phyloP scores from a whole-genome alignment of 768 basidiomycete species.

The Pleurotus sapidus region DNA sequence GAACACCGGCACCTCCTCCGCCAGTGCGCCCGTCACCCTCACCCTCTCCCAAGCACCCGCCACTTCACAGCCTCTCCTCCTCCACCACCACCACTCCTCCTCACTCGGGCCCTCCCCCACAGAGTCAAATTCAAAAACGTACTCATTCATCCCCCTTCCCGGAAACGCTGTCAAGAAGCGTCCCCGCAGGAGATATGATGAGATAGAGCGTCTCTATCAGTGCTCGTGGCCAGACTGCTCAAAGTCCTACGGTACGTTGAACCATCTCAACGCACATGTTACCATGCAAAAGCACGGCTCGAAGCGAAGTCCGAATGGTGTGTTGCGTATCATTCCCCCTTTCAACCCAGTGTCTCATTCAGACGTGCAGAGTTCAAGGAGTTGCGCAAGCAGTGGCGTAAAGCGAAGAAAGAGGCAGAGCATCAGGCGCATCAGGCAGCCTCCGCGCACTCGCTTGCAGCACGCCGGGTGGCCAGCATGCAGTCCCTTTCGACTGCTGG shows the following conservation, averaged over 20 bases:
- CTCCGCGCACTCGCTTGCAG: slow-evolving; percentile 8
- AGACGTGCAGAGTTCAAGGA: slow-evolving; percentile 90
- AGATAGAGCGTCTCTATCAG: slow-evolving; percentile 91
- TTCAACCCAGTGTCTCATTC: slow-evolving; percentile 10
- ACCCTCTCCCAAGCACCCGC: slow-evolving; percentile 14
- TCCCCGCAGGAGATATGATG: slow-evolving; percentile 85
- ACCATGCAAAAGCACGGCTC: slow-evolving; percentile 96
- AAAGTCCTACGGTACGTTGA: slow-evolving; percentile 91
- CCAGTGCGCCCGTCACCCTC: slow-evolving; percentile 30
- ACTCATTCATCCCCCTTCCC: slow-evolving; percentile 78
- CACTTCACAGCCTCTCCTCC: slow-evolving; percentile 19
- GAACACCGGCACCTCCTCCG: slow-evolving; percentile 60
- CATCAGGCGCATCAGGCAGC: slow-evolving; percentile 4
- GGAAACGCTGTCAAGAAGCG: slow-evolving; percentile 82
- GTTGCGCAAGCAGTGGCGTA: slow-evolving; percentile 93
- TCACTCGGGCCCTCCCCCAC: slow-evolving; percentile 22
- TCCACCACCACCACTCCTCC: slow-evolving; percentile 19
- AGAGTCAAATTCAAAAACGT: slow-evolving; percentile 59
- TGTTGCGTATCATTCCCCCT: slow-evolving; percentile 22
- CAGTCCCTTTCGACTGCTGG: slow-evolving; percentile 8
- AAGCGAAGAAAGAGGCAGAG: slow-evolving; percentile 77
- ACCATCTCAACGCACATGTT: slow-evolving; percentile 97
- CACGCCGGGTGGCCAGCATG: slow-evolving; percentile 1
- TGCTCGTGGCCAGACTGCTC: slow-evolving; percentile 79
- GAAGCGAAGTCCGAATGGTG: slow-evolving; percentile 89